These are phyloP conservation scores for Fusarium nanum DNA, from an alignment of 2,329 filamentous ascomycete species.

Conservation along the genomic window DNA sequence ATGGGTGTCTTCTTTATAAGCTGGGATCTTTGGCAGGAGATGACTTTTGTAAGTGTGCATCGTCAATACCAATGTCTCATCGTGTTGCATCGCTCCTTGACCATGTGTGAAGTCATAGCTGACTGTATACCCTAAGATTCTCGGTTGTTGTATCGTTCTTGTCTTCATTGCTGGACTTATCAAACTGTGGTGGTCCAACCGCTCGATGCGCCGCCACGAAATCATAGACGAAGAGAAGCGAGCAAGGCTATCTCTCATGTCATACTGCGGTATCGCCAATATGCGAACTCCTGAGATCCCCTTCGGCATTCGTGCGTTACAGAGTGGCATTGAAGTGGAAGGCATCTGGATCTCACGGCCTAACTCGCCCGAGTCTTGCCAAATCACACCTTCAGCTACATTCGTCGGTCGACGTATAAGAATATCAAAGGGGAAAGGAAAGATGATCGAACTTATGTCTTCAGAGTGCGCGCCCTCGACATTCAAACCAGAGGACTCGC, in stretches of 20 bases:
- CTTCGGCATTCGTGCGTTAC: slow-evolving; percentile 87
- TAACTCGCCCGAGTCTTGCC: slow-evolving; percentile 52
- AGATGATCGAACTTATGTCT: slow-evolving; percentile 19
- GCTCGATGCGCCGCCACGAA: slow-evolving; percentile 66
- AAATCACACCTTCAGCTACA: slow-evolving; percentile 42
- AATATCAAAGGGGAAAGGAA: slow-evolving; percentile 40
- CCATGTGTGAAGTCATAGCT: not conserved
- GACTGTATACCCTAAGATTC: slow-evolving; percentile 63
- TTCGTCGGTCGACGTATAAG: slow-evolving; percentile 30
- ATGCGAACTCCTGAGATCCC: slow-evolving; percentile 71
- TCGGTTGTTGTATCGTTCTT: slow-evolving; percentile 75
- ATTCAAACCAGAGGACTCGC: not conserved
- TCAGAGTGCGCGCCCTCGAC: slow-evolving; percentile 1
- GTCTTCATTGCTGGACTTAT: slow-evolving; percentile 76
- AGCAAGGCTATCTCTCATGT: slow-evolving; percentile 64
- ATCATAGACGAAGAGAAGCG: slow-evolving; percentile 75
- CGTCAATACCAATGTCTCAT: not conserved
- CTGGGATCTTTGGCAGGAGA: slow-evolving; percentile 89
- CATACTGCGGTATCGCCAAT: slow-evolving; percentile 62
- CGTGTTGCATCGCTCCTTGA: not conserved
- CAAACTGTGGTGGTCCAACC: slow-evolving; percentile 74
- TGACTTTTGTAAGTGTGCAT: slow-evolving; percentile 79
- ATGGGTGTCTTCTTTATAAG: slow-evolving; percentile 68
- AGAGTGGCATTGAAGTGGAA: slow-evolving; percentile 84
- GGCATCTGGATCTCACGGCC: slow-evolving; percentile 81